A percentile compares a stretch with the other conserved stretches of the same genome.
phyloP scores from a whole-genome alignment of 495 filamentous ascomycete genomes.

The Aspergillus hancockii region DNA sequence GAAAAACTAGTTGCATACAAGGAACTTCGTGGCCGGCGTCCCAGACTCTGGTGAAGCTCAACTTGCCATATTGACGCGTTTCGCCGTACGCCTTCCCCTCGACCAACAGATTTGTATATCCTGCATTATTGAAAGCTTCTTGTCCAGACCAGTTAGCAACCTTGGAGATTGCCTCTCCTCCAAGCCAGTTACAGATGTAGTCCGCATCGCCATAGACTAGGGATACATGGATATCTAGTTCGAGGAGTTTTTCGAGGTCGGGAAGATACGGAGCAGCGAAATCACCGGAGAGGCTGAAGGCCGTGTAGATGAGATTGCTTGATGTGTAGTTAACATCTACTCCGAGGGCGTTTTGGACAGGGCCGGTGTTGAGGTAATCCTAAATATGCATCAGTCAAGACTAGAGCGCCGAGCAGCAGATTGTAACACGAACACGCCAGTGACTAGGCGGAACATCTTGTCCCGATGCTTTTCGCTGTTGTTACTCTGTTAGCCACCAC shows the following conservation, averaged over 20 bases:
- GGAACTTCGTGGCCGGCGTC: slow-evolving; percentile 62
- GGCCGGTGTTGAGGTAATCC: neutral
- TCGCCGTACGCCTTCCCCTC: slow-evolving; percentile 45
- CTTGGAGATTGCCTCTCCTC: slow-evolving; percentile 41
- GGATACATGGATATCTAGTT: slow-evolving; percentile 59
- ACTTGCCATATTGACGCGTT: slow-evolving; percentile 56
- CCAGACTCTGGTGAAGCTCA: slow-evolving; percentile 60
- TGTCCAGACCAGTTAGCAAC: slow-evolving; percentile 40
- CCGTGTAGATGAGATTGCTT: slow-evolving; percentile 46
- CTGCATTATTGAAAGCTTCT: slow-evolving; percentile 42
- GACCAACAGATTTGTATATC: slow-evolving; percentile 47
- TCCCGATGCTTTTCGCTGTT: neutral
- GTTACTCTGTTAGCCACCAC: neutral
- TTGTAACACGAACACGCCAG: slow-evolving; percentile 22
- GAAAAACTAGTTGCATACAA: slow-evolving; percentile 6
- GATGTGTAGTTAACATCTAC: slow-evolving; percentile 65
- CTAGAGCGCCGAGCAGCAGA: slow-evolving; percentile 63
- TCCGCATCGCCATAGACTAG: slow-evolving; percentile 67
- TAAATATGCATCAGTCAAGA: slow-evolving; percentile 47
- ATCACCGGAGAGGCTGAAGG: slow-evolving; percentile 54
- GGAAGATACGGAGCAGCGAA: slow-evolving; percentile 51
- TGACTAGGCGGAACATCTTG: neutral
- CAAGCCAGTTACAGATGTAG: slow-evolving; percentile 56
- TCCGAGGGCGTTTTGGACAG: slow-evolving; percentile 62
- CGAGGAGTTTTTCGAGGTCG: slow-evolving; percentile 54